Evolutionary conservation across 805 yeast species (phyloP), one percentile per base, ranked within the genome.

Genomic region (Yarrowia deformans): DNA sequence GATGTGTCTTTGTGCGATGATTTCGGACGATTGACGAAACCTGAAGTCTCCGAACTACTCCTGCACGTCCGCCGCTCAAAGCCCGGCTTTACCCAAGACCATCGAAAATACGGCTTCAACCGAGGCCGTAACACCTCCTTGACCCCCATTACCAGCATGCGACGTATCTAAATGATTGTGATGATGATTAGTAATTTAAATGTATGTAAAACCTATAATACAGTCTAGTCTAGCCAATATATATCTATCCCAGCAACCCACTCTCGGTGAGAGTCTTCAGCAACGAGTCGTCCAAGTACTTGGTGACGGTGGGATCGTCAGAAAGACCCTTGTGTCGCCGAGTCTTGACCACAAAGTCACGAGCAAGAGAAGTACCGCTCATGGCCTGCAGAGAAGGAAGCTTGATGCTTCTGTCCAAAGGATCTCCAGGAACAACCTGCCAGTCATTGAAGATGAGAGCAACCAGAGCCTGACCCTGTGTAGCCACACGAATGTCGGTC

Each of bases 291-390:
- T 89, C 96, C 35, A 93, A 84, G 74, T 88, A 91, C 72, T 87
- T 87, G 61, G 84, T 82, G 60, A 93, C 75, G 1, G 83, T 82
- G 23, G 91, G 91, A 70, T 89, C 96, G 14, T 88, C 91, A 8
- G 87, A 83, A 43, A 94, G 79, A 0, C 98, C 98, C 76, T 93
- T 94, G 73, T 98, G 84, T 73, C 88, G 86, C 76, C 99, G 84
- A 0, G 97, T 92, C 77, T 96, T 95, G 79, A 91, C 79, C 39
- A 92, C 88, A 74, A 93, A 91, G 78, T 95, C 99, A 69, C 99
- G 82, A 0, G 97, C 94, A 70, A 93, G 79, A 2, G 90, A 87
- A 10, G 81, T 80, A 0, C 82, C 78, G 7, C 89, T 88, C 0
- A 95, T 97, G 0, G 97, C 91, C 72, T 87, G 87, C 76, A 94